Conservation (phyloP, 495 filamentous ascomycete species). For the Recurvomyces mirabilis region DNA sequence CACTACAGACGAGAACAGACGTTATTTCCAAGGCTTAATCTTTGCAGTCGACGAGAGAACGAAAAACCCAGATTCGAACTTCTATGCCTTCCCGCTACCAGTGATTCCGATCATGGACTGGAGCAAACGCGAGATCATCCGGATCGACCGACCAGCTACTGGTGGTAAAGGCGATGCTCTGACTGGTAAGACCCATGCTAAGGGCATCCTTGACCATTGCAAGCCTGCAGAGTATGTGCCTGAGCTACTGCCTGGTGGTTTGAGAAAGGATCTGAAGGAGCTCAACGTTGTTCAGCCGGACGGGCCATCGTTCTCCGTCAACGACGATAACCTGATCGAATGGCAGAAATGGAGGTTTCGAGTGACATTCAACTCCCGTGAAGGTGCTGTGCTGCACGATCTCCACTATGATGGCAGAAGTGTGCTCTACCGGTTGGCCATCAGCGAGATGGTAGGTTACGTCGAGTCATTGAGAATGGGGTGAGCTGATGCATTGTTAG, state of each 20-base stretch:
- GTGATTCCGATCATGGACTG: conserved; percentile 46
- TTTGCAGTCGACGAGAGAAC: conserved; percentile 41
- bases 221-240: conserved; percentile 41
- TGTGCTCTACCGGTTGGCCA: conserved; percentile 56
- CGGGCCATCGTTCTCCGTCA: conserved; percentile 25
- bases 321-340: conserved; percentile 16
- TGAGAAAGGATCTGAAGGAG: conserved; percentile 36
- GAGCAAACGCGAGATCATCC: conserved; percentile 39
- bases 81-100: conserved; percentile 46
- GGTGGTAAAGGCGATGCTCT: conserved; percentile 37
- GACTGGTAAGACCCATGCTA: conserved; percentile 30
- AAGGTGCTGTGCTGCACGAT: conserved; percentile 32
- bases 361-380: conserved; percentile 38
- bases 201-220: conserved; percentile 35
- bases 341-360: conserved; percentile 38
- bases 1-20: conserved; percentile 41
- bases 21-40: conserved; percentile 43
- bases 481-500: no score
- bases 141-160: conserved; percentile 44
- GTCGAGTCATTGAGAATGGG: no score
- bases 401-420: conserved; percentile 57
- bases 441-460: conserved; percentile 71
- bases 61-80: conserved; percentile 42
- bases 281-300: conserved; percentile 27
- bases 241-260: conserved; percentile 35